Conservation (phyloP, 176 grass and related monocot genomes). For the Zizania latifolia region DNA sequence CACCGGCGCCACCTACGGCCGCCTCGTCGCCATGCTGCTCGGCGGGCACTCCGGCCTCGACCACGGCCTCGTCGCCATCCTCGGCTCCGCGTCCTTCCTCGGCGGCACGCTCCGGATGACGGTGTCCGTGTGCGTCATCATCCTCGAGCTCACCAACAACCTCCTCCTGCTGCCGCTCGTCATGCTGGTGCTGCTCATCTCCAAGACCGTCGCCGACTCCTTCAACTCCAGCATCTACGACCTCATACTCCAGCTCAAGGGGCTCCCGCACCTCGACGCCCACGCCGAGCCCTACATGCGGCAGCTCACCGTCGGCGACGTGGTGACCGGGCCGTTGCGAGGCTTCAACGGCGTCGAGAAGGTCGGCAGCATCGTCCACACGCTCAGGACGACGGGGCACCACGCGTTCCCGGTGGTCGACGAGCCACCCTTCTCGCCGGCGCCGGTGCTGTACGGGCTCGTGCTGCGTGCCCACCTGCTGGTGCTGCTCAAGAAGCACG, state of each 20-base stretch:
- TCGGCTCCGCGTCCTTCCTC: constrained; percentile 88
- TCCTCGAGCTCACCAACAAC: constrained; percentile 93
- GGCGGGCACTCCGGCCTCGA: constrained; percentile 53
- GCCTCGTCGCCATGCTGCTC: constrained; percentile 59
- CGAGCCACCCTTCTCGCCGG: constrained; percentile 52
- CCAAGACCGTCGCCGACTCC: constrained; percentile 80
- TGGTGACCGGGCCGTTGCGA: constrained; percentile 60
- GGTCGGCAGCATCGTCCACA: constrained; percentile 66
- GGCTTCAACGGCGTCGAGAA: constrained; percentile 72
- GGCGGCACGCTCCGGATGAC: constrained; percentile 90
- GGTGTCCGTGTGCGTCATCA: constrained; percentile 77
- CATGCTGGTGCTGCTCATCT: constrained; percentile 88
- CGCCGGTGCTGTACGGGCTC: constrained; percentile 61
- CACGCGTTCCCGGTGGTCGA: constrained; percentile 92
- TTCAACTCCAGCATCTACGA: constrained; percentile 92
- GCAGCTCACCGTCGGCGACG: constrained; percentile 71
- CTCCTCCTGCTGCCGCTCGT: constrained; percentile 80
- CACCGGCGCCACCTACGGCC: constrained; percentile 85
- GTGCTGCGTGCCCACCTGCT: constrained; percentile 77
- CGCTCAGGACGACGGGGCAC: constrained; percentile 61
- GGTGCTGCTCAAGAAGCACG: constrained; percentile 63
- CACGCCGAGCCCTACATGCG: constrained; percentile 94
- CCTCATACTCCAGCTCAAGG: constrained; percentile 69
- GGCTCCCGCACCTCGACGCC: constrained; percentile 75
- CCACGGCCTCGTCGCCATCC: constrained; percentile 84